Base-by-base conservation (phyloP, 2,329 filamentous ascomycete species). In the Clathrospora elynae region DNA sequence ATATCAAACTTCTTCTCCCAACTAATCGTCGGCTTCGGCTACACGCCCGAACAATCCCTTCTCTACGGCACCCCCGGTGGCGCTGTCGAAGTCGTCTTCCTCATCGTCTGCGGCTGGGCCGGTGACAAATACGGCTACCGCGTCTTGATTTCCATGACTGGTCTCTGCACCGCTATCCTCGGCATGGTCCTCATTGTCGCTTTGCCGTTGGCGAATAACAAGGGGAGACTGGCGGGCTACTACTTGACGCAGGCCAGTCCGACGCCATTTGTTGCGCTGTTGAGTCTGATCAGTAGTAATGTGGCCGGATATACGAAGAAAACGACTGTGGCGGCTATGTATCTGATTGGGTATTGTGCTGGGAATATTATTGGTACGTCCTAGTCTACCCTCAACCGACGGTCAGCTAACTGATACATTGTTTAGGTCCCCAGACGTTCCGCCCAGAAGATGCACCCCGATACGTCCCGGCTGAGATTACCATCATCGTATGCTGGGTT, bases 11-110 rank as follows among this genome's bases (percentile, higher is more conserved):
- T 84, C 67, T 83, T 83, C 67, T 80, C 73, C 25, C 79, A 82
- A 52, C 68, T 83, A 60, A 83, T 84, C 55, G 75, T 75, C 2
- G 76, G 76, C 2, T 88, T 88, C 53, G 85, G 85, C 7, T 88
- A 84, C 64, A 82, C 81, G 0, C 66, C 74, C 2, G 74, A 84
- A 46, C 70, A 87, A 55, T 83, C 81, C 3, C 71, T 88, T 2
- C 75, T 88, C 1, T 80, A 86, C 48, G 84, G 83, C 28, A 81
- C 78, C 0, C 85, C 85, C 0, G 82, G 80, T 6, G 85, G 85
- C 4, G 84, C 79, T 0, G 76, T 87, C 22, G 82, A 87, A 68
- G 73, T 87, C 14, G 70, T 86, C 18, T 72, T 78, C 0, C 67
- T 86, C 7, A 65, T 86, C 10, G 56, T 74, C 3, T 80, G 75